Percentiles rank a stretch among this genome's conserved stretches.
Conservation (phyloP, 306 rosid genomes). For the Comarum palustre region DNA sequence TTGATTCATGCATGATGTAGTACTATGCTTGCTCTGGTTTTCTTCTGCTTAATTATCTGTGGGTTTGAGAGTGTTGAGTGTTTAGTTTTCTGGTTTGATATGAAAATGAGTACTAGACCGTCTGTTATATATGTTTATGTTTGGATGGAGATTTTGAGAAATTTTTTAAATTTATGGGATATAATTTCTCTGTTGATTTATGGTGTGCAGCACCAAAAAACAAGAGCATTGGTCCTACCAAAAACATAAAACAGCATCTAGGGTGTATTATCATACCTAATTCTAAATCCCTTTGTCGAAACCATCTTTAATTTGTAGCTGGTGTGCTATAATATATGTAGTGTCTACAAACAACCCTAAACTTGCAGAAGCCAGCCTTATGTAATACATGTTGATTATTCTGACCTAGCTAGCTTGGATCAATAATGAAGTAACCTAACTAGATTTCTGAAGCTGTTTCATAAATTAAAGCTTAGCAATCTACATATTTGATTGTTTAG, state of each 20-base stretch:
- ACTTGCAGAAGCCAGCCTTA: not conserved
- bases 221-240: slow-evolving; percentile 9
- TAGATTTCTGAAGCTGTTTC: not conserved
- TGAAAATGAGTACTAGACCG: not conserved
- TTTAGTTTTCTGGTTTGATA: slow-evolving; percentile 1
- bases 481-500: not conserved
- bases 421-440: not conserved
- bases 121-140: slow-evolving; percentile 10
- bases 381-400: not conserved
- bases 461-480: not conserved
- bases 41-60: not conserved
- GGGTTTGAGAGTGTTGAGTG: slow-evolving; percentile 13
- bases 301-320: not conserved
- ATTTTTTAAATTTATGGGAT: not conserved
- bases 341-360: not conserved
- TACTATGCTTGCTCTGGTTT: slow-evolving; percentile 3
- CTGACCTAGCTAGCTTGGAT: not conserved
- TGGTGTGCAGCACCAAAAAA: slow-evolving; percentile 6
- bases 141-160: not conserved
- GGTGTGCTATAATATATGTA: not conserved
- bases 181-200: not conserved
- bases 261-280: slow-evolving; percentile 9
- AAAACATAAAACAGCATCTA: slow-evolving; percentile 5
- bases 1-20: not conserved
- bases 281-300: not conserved